These are phyloP conservation scores for Acorus gramineus DNA, from an alignment of 106 monocot genomes.

Conservation along the genomic window DNA sequence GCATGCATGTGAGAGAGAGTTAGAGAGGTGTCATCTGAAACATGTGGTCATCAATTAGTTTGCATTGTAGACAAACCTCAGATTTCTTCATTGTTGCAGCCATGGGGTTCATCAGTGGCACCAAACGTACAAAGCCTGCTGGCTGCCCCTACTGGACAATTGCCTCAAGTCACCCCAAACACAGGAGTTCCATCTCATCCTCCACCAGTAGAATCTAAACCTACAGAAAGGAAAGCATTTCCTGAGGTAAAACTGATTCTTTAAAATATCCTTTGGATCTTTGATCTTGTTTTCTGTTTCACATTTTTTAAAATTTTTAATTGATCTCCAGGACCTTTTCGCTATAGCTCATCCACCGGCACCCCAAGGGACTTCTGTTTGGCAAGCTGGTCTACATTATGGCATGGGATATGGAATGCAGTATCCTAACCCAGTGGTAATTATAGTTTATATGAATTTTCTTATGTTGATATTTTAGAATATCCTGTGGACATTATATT, in stretches of 20 bases:
- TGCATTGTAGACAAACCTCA: neutral
- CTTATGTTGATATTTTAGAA: neutral
- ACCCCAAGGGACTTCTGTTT: slow-evolving; percentile 20
- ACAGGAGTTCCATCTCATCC: slow-evolving; percentile 12
- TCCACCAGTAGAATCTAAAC: slow-evolving; percentile 17
- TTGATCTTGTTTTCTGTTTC: neutral
- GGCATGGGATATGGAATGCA: slow-evolving; percentile 74
- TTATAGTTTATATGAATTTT: slow-evolving; percentile 1
- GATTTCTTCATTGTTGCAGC: slow-evolving; percentile 1
- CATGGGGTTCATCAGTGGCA: slow-evolving; percentile 8
- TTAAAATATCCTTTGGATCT: neutral
- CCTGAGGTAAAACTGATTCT: slow-evolving; percentile 28
- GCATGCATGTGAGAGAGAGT: too few species aligned
- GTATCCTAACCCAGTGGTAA: slow-evolving; percentile 50
- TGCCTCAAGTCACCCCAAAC: slow-evolving; percentile 1
- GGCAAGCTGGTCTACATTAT: slow-evolving; percentile 47
- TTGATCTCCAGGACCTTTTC: slow-evolving; percentile 61
- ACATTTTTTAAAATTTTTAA: neutral
- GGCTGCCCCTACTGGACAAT: slow-evolving; percentile 5
- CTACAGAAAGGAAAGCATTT: slow-evolving; percentile 42
- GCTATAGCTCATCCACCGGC: slow-evolving; percentile 36
- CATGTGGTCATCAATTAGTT: too few species aligned
- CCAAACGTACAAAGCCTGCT: slow-evolving; percentile 9
- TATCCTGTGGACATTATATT: neutral
- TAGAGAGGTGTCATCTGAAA: too few species aligned